Base-by-base conservation (phyloP, 306 rosid species). In the Pyrus communis region DNA sequence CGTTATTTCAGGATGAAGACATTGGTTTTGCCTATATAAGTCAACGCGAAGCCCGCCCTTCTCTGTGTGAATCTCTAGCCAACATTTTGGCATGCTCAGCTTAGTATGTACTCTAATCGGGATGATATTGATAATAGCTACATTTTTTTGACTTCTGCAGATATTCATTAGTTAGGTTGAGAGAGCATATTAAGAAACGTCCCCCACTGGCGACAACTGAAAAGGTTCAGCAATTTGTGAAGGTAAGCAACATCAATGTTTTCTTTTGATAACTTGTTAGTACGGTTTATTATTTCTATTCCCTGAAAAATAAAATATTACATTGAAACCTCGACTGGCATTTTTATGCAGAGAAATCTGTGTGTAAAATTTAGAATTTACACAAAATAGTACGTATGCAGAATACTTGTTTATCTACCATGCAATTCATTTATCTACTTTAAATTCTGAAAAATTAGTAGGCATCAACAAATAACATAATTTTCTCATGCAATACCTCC, bases 111-210 rank as follows among this genome's bases (percentile, higher is more conserved):
- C 38, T 45, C 30, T 25, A 54, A n/a, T 64, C 11, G 57, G 17
- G 9, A 70, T 60, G 73, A 43, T 63, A 52, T 38, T 63, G 35
- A 78, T 70, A 25, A 70, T 70, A 21, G 59, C 54, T 14, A 27
- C 11, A 67, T 61, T 67, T 67, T 25, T 72, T 45, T 71, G 45
- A 60, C 43, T 72, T 42, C 51, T 83, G 84, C 84, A 92, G 97
- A 71, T 88, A 90, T 84, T 95, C 97, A 54, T 78, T 95, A 83
- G 65, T 85, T 60, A 81, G 79, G 75, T 78, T 92, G 85, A 92
- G 98, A 85, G 98, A 95, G 85, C 98, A 95, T 81, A 95, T 92
- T 70, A 95, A 95, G 87, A 95, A 95, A 78, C 90, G 97, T 60
- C 97, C 98, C 65, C 97, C 97, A 15, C 81, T 90, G 82, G 97